A percentile compares a stretch with the other conserved stretches of the same genome.
Evolutionary conservation across 2,329 filamentous ascomycete genomes (phyloP).

Genomic region (Cladophialophora immunda): DNA sequence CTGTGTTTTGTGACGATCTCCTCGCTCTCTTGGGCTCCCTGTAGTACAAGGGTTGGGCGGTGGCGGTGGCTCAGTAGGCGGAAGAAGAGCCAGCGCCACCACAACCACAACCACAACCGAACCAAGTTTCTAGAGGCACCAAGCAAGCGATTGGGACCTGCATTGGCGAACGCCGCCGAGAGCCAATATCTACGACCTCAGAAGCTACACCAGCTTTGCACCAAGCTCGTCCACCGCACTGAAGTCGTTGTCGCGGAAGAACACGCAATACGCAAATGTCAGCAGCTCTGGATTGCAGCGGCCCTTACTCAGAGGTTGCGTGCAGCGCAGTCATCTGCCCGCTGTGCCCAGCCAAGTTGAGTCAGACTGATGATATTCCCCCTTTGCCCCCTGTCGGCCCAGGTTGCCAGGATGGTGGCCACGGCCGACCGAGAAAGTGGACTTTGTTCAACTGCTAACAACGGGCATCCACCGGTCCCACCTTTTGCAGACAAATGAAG

Average conservation of each 20-base stretch:
- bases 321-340: background rate
- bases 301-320: background rate
- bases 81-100: background rate
- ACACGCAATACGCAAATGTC: background rate
- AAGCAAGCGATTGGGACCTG: conserved; percentile 15
- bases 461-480: conserved; percentile 3
- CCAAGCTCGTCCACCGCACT: background rate
- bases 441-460: conserved; percentile 1
- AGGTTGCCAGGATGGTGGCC: background rate
- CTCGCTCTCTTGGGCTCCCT: background rate
- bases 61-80: background rate
- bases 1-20: background rate
- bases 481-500: background rate
- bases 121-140: background rate
- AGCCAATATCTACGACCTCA: conserved; percentile 9
- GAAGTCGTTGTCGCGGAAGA: background rate
- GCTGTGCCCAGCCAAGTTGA: background rate
- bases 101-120: background rate
- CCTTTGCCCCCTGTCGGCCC: background rate
- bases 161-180: conserved; percentile 18
- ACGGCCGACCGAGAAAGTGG: conserved; percentile 1
- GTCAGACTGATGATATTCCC: conserved; percentile 10
- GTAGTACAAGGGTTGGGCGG: background rate
- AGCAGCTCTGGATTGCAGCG: background rate
- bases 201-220: background rate